phyloP scores from a whole-genome alignment of 108 stramenopile species.

The Aurantiochytrium sp. region DNA sequence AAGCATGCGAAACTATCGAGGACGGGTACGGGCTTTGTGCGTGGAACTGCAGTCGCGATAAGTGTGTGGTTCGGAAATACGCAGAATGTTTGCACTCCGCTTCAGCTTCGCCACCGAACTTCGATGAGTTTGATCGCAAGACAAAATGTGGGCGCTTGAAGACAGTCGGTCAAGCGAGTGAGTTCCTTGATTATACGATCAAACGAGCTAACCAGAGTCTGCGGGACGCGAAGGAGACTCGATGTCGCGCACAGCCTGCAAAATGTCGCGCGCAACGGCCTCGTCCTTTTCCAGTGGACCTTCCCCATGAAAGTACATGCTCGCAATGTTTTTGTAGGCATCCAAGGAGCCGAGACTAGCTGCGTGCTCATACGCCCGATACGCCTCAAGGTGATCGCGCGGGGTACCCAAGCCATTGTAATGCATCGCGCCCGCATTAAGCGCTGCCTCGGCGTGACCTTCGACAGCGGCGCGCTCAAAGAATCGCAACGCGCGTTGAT shows the following conservation, averaged over 20 bases:
- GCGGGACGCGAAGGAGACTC: neutral
- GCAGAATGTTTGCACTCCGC: too few species aligned
- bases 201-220: too few species aligned
- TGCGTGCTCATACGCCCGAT: slow-evolving; percentile 7
- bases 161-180: too few species aligned
- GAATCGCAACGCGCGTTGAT: neutral
- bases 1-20: too few species aligned
- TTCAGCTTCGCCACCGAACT: too few species aligned
- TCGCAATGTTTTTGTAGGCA: neutral
- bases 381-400: neutral
- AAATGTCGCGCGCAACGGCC: neutral
- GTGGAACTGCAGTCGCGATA: too few species aligned
- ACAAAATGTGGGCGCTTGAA: too few species aligned
- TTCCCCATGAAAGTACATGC: neutral
- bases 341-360: neutral
- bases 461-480: neutral
- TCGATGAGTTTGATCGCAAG: too few species aligned
- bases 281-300: neutral
- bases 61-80: too few species aligned
- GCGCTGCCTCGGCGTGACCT: neutral
- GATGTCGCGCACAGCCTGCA: neutral
- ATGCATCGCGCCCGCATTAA: neutral
- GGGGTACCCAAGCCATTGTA: neutral
- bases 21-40: too few species aligned
- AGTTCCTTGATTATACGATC: too few species aligned